These are phyloP conservation scores for Cryphonectria carpinicola DNA, from an alignment of 2,329 filamentous ascomycete genomes.

Conservation along the genomic window DNA sequence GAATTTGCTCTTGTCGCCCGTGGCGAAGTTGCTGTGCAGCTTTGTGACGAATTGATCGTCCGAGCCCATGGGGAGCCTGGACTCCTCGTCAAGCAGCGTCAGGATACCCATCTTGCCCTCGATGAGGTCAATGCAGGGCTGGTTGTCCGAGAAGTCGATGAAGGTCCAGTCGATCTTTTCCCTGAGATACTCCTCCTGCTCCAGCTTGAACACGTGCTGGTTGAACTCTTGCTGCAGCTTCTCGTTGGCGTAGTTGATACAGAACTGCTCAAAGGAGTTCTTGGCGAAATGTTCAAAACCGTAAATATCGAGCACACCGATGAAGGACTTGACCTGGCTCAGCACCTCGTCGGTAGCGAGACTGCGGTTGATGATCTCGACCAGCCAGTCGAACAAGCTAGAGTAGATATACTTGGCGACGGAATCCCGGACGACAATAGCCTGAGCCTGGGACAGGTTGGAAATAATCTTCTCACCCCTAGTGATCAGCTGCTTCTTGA, in stretches of 20 bases:
- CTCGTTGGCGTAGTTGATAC: constrained; percentile 99
- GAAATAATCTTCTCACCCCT: constrained; percentile 97
- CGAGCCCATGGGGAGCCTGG: constrained; percentile 92
- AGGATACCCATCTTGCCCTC: constrained; percentile 95
- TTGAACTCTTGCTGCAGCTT: constrained; percentile 99
- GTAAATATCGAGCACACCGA: constrained; percentile 98
- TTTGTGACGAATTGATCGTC: constrained; percentile 98
- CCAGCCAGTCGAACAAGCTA: constrained; percentile 97
- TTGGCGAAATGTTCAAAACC: constrained; percentile 99
- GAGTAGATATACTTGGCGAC: constrained; percentile 99
- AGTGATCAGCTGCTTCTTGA: constrained; percentile 97
- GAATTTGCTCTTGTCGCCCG: constrained; percentile 84
- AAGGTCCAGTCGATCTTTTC: constrained; percentile 99
- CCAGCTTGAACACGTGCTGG: constrained; percentile 97
- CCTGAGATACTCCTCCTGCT: constrained; percentile 95
- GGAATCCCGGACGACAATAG: constrained; percentile 91
- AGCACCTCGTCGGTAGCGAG: constrained; percentile 88
- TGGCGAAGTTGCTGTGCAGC: constrained; percentile 89
- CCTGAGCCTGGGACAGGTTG: constrained; percentile 91
- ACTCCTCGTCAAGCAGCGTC: constrained; percentile 93
- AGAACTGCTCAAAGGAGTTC: constrained; percentile 99
- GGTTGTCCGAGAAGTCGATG: constrained; percentile 99
- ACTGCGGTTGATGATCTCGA: constrained; percentile 93
- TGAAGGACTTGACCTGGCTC: constrained; percentile 82
- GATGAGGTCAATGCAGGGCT: constrained; percentile 97